A percentile compares a stretch with the other conserved stretches of the same genome.
Evolutionary conservation across 192 early-diverging fungal genomes (phyloP).

Genomic region (Spizellomyces punctatus): DNA sequence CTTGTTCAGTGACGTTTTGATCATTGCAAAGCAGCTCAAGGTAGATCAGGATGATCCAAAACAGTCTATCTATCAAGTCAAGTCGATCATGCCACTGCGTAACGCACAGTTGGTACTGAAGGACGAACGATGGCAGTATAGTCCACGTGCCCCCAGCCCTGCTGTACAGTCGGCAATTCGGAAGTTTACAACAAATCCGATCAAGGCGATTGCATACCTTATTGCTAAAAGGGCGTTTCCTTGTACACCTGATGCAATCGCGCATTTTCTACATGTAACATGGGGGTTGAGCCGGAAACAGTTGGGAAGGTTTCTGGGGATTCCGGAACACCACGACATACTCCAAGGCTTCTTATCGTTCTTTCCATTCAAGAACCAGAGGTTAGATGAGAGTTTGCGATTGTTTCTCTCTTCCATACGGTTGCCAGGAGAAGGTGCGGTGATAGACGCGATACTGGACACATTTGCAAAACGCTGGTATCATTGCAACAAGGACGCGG

Average conservation of each 20-base stretch:
- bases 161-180: constrained; percentile 59
- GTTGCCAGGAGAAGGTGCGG: constrained; percentile 51
- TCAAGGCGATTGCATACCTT: constrained; percentile 56
- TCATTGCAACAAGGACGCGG: constrained; percentile 55
- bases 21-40: constrained; percentile 67
- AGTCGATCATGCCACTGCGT: constrained; percentile 22
- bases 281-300: constrained; percentile 61
- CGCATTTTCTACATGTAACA: constrained; percentile 68
- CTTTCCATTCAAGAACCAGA: constrained; percentile 55
- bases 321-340: constrained; percentile 57
- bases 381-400: constrained; percentile 63
- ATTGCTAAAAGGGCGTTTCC: constrained; percentile 58
- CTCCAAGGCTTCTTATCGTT: constrained; percentile 58
- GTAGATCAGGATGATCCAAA: constrained; percentile 47
- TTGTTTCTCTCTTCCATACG: constrained; percentile 55
- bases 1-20: constrained; percentile 63
- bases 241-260: constrained; percentile 62
- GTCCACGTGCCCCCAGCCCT: constrained; percentile 47
- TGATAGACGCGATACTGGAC: constrained; percentile 57
- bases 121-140: constrained; percentile 31
- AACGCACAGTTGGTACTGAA: constrained; percentile 30
- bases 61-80: constrained; percentile 29
- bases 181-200: constrained; percentile 62
- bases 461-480: constrained; percentile 68
- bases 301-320: constrained; percentile 58